Evolutionary conservation across 2,329 filamentous ascomycete genomes (phyloP).

Genomic region (Diplocarpon rosae): DNA sequence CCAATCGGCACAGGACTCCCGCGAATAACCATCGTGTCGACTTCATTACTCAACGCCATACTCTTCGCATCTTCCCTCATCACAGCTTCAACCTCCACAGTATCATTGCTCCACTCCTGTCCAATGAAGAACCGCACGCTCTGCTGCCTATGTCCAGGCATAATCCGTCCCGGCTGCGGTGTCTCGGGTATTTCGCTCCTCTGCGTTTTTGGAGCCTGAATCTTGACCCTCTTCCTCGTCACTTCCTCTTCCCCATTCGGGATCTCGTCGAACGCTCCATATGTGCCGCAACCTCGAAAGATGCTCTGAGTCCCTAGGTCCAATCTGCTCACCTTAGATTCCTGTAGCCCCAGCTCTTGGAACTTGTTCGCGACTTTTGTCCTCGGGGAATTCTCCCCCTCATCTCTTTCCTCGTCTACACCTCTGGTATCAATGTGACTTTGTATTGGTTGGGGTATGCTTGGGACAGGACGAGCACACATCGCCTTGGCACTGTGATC

Average conservation of each 20-base stretch:
- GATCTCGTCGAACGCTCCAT: neutral
- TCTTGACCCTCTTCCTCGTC: slow-evolving; percentile 20
- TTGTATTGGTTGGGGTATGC: neutral
- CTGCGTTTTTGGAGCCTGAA: slow-evolving; percentile 1
- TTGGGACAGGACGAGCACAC: too few species aligned
- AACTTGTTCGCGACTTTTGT: slow-evolving; percentile 26
- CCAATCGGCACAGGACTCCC: slow-evolving; percentile 5
- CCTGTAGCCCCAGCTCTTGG: slow-evolving; percentile 22
- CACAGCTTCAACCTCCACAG: slow-evolving; percentile 8
- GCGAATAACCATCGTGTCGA: slow-evolving; percentile 24
- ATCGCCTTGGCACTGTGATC: neutral
- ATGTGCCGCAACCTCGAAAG: neutral
- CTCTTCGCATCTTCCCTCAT: slow-evolving; percentile 10
- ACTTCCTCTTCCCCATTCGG: slow-evolving; percentile 5
- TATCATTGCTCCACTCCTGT: neutral
- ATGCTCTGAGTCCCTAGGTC: slow-evolving; percentile 10
- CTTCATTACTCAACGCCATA: slow-evolving; percentile 14
- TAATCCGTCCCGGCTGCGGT: slow-evolving; percentile 10
- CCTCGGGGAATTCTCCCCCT: slow-evolving; percentile 17
- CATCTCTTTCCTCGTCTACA: slow-evolving; percentile 3
- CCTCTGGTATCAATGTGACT: neutral
- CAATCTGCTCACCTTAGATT: slow-evolving; percentile 15
- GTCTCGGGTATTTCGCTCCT: slow-evolving; percentile 22
- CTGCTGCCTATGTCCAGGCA: slow-evolving; percentile 8
- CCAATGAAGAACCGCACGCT: slow-evolving; percentile 13